Evolutionary conservation across 106 monocot species (phyloP).

Genomic region (Cymbidium sinense): DNA sequence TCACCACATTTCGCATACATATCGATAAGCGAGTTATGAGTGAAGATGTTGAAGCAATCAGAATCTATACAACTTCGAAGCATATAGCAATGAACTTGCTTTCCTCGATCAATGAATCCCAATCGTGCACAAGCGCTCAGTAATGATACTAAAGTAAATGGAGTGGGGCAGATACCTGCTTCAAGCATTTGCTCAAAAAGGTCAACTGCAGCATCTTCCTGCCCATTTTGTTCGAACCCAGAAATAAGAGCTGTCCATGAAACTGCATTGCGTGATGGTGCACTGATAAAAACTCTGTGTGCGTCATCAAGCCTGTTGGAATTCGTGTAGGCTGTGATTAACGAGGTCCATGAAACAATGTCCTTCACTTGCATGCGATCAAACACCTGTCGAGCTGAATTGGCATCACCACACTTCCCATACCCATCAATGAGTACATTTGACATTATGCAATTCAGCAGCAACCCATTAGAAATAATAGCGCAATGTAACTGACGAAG

Average conservation of each 20-base stretch:
- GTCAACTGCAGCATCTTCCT: slow-evolving; percentile 41
- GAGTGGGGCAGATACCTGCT: slow-evolving; percentile 23
- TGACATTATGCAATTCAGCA: slow-evolving; percentile 25
- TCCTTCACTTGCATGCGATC: slow-evolving; percentile 35
- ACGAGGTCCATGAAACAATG: slow-evolving; percentile 50
- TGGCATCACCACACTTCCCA: slow-evolving; percentile 52
- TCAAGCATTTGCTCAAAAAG: slow-evolving; percentile 51
- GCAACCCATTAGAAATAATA: slow-evolving; percentile 19
- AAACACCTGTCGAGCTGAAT: slow-evolving; percentile 23
- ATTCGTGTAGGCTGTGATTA: slow-evolving; percentile 32
- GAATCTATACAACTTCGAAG: slow-evolving; percentile 14
- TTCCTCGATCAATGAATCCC: slow-evolving; percentile 37
- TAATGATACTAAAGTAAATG: slow-evolving; percentile 52
- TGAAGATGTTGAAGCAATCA: slow-evolving; percentile 22
- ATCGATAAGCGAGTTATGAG: slow-evolving; percentile 52
- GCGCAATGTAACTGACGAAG: slow-evolving; percentile 40
- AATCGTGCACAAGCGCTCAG: slow-evolving; percentile 46
- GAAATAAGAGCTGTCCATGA: slow-evolving; percentile 62
- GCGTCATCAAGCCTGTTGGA: slow-evolving; percentile 25
- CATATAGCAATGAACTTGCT: slow-evolving; percentile 42
- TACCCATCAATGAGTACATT: slow-evolving; percentile 57
- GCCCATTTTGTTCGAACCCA: slow-evolving; percentile 43
- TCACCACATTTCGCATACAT: slow-evolving; percentile 76
- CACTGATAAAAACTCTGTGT: slow-evolving; percentile 23
- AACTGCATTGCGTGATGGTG: slow-evolving; percentile 36